A percentile compares a stretch with the other conserved stretches of the same genome.
Evolutionary conservation across 306 rosid species (phyloP).

Genomic region (Herpetospermum pedunculosum): DNA sequence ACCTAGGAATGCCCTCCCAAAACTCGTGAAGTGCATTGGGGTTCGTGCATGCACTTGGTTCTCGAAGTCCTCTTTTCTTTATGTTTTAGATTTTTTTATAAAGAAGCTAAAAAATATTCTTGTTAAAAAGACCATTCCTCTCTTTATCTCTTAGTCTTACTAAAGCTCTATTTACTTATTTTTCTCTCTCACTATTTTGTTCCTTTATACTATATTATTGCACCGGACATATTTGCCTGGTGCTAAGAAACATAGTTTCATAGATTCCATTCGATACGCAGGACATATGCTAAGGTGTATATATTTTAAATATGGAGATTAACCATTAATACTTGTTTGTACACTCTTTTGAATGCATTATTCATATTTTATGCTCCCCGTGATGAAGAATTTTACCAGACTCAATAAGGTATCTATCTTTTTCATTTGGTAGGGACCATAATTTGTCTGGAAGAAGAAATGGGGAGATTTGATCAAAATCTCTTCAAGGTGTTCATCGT

Average conservation of each 20-base stretch:
- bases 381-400: background rate
- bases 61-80: too few species aligned
- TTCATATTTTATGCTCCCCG: background rate
- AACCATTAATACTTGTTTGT: background rate
- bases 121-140: background rate
- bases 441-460: background rate
- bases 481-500: conserved; percentile 35
- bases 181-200: too few species aligned
- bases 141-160: background rate
- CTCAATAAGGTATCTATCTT: background rate
- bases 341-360: background rate
- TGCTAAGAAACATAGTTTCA: background rate
- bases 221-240: background rate
- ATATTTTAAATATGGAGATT: background rate
- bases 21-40: background rate
- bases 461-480: background rate
- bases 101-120: too few species aligned
- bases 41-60: background rate
- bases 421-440: background rate
- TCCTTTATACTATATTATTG: background rate
- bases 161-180: too few species aligned
- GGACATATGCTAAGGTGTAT: background rate
- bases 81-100: too few species aligned
- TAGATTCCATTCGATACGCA: background rate
- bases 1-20: background rate